phyloP scores from a whole-genome alignment of 176 grass and related monocot genomes.

The Hordeum marinum region DNA sequence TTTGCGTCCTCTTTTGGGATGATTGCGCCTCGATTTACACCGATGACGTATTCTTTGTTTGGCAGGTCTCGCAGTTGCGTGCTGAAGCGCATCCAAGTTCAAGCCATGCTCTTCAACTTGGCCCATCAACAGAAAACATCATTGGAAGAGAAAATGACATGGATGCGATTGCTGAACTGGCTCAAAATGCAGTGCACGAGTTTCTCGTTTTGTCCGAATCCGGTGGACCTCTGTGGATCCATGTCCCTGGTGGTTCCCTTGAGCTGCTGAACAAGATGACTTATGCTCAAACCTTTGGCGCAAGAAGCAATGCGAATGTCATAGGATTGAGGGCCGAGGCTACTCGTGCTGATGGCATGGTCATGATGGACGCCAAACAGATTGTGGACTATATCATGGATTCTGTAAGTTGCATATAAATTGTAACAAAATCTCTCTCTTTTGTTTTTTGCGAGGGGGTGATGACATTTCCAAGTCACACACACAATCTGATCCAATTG shows the following conservation, averaged over 20 bases:
- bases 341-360: slow-evolving; percentile 35
- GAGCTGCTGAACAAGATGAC: slow-evolving; percentile 37
- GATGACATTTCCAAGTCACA: background rate
- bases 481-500: slow-evolving; percentile 6
- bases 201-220: slow-evolving; percentile 21
- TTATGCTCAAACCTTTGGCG: slow-evolving; percentile 26
- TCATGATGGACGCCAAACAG: slow-evolving; percentile 20
- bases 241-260: slow-evolving; percentile 5
- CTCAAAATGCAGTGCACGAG: slow-evolving; percentile 29
- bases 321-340: slow-evolving; percentile 31
- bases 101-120: background rate
- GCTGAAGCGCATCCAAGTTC: background rate
- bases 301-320: background rate
- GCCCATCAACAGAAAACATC: background rate
- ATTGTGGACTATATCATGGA: slow-evolving; percentile 49
- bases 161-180: slow-evolving; percentile 1
- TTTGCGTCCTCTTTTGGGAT: background rate
- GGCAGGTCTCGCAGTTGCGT: background rate
- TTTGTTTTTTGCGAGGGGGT: no score
- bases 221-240: slow-evolving; percentile 35
- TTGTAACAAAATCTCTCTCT: background rate
- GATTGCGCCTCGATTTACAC: background rate
- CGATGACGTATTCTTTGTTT: background rate
- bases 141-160: background rate
- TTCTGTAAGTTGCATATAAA: slow-evolving; percentile 26